phyloP scores from a whole-genome alignment of 2,329 filamentous ascomycete species.

The Penicillium sp. region DNA sequence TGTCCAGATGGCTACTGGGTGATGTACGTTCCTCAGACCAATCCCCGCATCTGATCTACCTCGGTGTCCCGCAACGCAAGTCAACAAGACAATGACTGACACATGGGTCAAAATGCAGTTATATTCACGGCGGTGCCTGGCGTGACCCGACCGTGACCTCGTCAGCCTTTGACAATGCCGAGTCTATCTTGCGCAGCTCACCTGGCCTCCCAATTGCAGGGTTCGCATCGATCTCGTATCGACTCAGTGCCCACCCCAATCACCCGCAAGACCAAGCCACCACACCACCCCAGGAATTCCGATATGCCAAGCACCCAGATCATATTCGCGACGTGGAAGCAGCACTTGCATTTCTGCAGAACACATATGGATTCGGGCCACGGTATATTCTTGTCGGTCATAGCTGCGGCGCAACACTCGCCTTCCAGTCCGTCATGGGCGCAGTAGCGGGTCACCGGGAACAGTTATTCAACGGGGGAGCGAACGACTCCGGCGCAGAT shows the following conservation, averaged over 20 bases:
- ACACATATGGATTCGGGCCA: constrained; percentile 38
- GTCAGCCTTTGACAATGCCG: constrained; percentile 35
- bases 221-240: constrained; percentile 48
- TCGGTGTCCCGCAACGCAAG: too few relatives aligned
- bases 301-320: constrained; percentile 44
- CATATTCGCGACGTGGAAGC: constrained; percentile 44
- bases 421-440: constrained; percentile 45
- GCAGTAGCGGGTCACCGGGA: constrained; percentile 17
- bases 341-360: constrained; percentile 43
- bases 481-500: constrained; percentile 6
- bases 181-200: constrained; percentile 31
- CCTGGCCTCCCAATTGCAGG: constrained; percentile 33
- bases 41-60: not conserved
- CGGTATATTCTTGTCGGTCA: constrained; percentile 48
- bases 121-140: constrained; percentile 52
- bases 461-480: constrained; percentile 5
- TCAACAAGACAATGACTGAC: constrained; percentile 6
- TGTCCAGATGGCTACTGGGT: constrained; percentile 37
- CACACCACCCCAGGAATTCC: constrained; percentile 30
- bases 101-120: constrained; percentile 24
- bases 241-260: constrained; percentile 44
- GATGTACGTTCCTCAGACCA: constrained; percentile 31
- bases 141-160: constrained; percentile 45
- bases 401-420: constrained; percentile 48
- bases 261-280: constrained; percentile 37